These are phyloP conservation scores for Fusarium mexicanum DNA, from an alignment of 2,329 filamentous ascomycete genomes.

Conservation along the genomic window DNA sequence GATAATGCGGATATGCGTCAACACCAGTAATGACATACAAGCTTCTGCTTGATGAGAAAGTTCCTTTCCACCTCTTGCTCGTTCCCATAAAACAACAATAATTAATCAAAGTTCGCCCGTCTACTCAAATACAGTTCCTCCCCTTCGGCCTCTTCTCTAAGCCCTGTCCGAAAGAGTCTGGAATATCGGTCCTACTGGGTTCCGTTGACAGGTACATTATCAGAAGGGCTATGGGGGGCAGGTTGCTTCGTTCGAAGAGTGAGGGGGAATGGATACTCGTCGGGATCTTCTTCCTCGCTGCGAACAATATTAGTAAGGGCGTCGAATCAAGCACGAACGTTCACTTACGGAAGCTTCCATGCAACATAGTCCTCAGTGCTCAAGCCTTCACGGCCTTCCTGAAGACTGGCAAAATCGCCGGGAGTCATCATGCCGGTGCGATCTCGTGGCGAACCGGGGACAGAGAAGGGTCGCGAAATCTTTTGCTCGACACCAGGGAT, in stretches of 20 bases:
- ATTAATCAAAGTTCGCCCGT: slow-evolving; percentile 31
- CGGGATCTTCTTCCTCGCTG: slow-evolving; percentile 93
- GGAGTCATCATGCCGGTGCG: slow-evolving; percentile 98
- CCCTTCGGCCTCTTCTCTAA: slow-evolving; percentile 3
- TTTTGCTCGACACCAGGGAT: slow-evolving; percentile 94
- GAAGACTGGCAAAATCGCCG: slow-evolving; percentile 94
- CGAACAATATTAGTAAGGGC: slow-evolving; percentile 27
- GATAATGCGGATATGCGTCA: slow-evolving; percentile 35
- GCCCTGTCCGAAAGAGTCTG: slow-evolving; percentile 1
- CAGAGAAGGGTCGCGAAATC: slow-evolving; percentile 92
- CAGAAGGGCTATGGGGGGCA: slow-evolving; percentile 38
- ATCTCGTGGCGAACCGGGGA: slow-evolving; percentile 91
- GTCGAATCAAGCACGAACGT: neutral
- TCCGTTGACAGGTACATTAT: slow-evolving; percentile 40
- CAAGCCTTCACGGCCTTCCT: slow-evolving; percentile 91
- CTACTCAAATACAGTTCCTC: slow-evolving; percentile 22
- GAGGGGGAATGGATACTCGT: slow-evolving; percentile 70
- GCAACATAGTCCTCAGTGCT: slow-evolving; percentile 98
- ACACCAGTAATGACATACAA: slow-evolving; percentile 38
- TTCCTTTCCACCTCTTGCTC: neutral
- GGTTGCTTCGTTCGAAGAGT: slow-evolving; percentile 65
- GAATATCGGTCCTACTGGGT: slow-evolving; percentile 28
- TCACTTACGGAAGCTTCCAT: slow-evolving; percentile 95
- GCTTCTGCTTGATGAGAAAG: slow-evolving; percentile 14
- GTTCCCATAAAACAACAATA: slow-evolving; percentile 8